phyloP scores from a whole-genome alignment of 2,329 filamentous ascomycete species.

The Penicillium hordei region DNA sequence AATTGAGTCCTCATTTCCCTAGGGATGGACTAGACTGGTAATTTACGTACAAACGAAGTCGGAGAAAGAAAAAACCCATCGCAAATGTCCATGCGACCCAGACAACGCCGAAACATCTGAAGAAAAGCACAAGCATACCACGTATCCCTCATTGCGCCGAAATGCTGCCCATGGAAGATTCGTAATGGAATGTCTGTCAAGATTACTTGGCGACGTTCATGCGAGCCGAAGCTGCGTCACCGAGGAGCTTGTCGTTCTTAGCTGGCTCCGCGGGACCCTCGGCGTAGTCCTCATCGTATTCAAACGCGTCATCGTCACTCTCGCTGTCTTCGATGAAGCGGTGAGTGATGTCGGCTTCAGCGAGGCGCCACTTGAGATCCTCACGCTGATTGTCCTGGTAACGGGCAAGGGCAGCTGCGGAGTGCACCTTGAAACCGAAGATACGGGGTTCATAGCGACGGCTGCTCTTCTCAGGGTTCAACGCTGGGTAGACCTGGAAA shows the following conservation, averaged over 20 bases:
- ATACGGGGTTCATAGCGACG: constrained; percentile 86
- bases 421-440: constrained; percentile 95
- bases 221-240: constrained; percentile 35
- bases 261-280: constrained; percentile 36
- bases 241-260: constrained; percentile 27
- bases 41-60: constrained; percentile 25
- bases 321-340: constrained; percentile 73
- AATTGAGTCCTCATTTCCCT: constrained; percentile 10
- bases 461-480: constrained; percentile 81
- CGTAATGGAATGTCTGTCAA: not conserved
- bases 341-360: constrained; percentile 67
- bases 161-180: constrained; percentile 18
- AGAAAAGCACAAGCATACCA: constrained; percentile 20
- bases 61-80: constrained; percentile 21
- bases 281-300: constrained; percentile 31
- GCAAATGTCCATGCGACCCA: constrained; percentile 19
- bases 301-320: constrained; percentile 56
- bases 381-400: constrained; percentile 86
- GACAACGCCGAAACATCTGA: constrained; percentile 29
- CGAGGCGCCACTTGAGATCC: constrained; percentile 76
- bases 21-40: constrained; percentile 5
- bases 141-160: constrained; percentile 32
- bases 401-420: constrained; percentile 78
- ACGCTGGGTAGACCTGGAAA: constrained; percentile 93
- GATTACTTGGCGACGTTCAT: constrained; percentile 40